These are phyloP conservation scores for Rubia yunnanensis DNA, from an alignment of 257 asterid species.

Conservation along the genomic window DNA sequence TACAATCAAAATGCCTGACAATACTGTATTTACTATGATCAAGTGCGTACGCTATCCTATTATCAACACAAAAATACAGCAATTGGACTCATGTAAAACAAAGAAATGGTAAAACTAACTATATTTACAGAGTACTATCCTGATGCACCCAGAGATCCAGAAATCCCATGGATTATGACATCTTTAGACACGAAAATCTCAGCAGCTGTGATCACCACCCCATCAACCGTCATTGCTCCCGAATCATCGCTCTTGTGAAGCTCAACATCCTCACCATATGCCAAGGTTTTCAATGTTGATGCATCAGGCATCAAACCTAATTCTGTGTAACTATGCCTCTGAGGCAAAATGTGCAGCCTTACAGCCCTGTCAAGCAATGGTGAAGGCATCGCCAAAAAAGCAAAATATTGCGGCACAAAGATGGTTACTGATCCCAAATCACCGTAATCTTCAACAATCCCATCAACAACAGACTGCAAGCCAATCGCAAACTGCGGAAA, in stretches of 20 bases:
- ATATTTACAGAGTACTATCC: not conserved
- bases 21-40: too few species aligned
- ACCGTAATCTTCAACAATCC: slow-evolving; percentile 26
- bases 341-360: slow-evolving; percentile 50
- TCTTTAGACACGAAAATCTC: slow-evolving; percentile 31
- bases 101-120: not conserved
- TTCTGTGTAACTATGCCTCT: slow-evolving; percentile 26
- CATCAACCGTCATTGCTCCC: slow-evolving; percentile 23
- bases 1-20: too few species aligned
- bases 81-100: too few species aligned
- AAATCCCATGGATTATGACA: slow-evolving; percentile 53
- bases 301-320: slow-evolving; percentile 23
- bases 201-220: slow-evolving; percentile 41
- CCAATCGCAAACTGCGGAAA: slow-evolving; percentile 57
- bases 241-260: slow-evolving; percentile 17
- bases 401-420: slow-evolving; percentile 53
- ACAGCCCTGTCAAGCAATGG: slow-evolving; percentile 43
- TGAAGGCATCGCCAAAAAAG: slow-evolving; percentile 36
- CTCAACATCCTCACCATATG: slow-evolving; percentile 24
- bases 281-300: slow-evolving; percentile 35
- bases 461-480: slow-evolving; percentile 45
- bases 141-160: slow-evolving; percentile 28
- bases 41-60: too few species aligned
- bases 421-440: slow-evolving; percentile 38
- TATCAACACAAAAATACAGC: too few species aligned